A percentile compares a stretch with the other conserved stretches of the same genome.
These are phyloP conservation scores for Prunus fruticosa DNA, from an alignment of 306 rosid species.

Conservation along the genomic window DNA sequence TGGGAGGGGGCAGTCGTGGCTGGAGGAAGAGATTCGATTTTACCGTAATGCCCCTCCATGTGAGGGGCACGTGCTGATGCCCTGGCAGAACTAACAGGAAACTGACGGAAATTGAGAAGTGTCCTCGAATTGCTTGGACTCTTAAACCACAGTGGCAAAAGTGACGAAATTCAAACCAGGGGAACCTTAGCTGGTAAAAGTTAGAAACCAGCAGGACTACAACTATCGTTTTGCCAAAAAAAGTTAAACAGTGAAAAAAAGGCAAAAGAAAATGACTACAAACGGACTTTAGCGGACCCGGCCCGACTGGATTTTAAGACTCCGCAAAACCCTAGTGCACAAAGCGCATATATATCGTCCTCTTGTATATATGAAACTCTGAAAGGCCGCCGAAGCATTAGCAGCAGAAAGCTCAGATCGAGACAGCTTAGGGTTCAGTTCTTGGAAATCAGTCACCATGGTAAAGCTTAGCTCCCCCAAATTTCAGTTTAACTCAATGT, in stretches of 20 bases:
- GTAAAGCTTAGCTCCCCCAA: background rate
- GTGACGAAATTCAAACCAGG: too few species aligned
- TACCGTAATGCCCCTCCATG: too few species aligned
- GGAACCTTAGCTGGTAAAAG: too few species aligned
- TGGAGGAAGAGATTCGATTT: too few species aligned
- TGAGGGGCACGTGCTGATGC: too few species aligned
- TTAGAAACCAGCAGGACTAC: too few species aligned
- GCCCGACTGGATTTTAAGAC: background rate
- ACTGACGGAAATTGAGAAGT: too few species aligned
- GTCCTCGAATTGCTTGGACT: too few species aligned
- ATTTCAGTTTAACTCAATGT: background rate
- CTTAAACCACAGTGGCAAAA: too few species aligned
- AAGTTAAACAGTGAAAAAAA: background rate
- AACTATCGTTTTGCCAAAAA: too few species aligned
- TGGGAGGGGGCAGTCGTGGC: too few species aligned
- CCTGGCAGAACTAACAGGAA: too few species aligned
- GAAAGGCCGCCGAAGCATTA: slow-evolving; percentile 10
- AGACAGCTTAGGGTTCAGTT: slow-evolving; percentile 15
- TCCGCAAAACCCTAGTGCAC: background rate
- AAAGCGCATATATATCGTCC: background rate
- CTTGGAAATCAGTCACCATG: background rate
- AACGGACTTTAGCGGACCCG: background rate
- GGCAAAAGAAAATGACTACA: background rate
- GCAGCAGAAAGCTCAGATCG: slow-evolving; percentile 2
- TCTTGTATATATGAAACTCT: background rate